Base-by-base conservation (phyloP, 495 filamentous ascomycete species). In the Staphylotrichum tortipilum region DNA sequence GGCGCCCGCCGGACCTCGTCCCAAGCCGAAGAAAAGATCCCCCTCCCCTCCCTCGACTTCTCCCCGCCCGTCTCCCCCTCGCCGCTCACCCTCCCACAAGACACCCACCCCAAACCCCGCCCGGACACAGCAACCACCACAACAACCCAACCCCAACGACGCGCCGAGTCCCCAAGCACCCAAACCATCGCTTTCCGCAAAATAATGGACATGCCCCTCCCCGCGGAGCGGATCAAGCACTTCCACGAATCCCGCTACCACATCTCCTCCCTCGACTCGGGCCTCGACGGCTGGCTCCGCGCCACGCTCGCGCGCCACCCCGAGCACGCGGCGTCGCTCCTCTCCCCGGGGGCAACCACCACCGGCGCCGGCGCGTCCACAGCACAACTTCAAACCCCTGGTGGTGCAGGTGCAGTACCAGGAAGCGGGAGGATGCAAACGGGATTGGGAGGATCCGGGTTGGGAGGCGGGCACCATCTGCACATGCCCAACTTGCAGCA, bases 201-300 rank as follows among this genome's bases (percentile, higher is more conserved):
- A 31, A 91, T 92, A 40, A 68, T 88, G 41, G 77, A 77, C 4
- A 69, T 88, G 29, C 73, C 75, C 17, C 70, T 76, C 6, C 56
- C 77, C 0, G 58, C 73, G 21, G 84, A 89, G 33, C 80, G 88
- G 19, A 83, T 89, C 38, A 65, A 72, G 30, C 78, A 79, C 1
- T 92, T 81, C 60, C 76, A 88, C 53, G 77, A 79, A 29, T 83
- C 84, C 0, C 75, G 86, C 40, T 66, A 73, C 14, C 81, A 87
- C 45, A 88, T 87, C 53, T 82, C 84, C 1, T 65, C 72, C 9
- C 76, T 83, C 47, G 78, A 94, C 47, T 83, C 83, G 7, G 88
- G 89, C 3, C 66, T 95, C 10, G 66, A 69, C n/a, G 68, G 83
- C 43, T 95, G 89, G 89, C 67, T 94, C 42, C 52, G 69, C 17